phyloP scores from a whole-genome alignment of 495 filamentous ascomycete species.

The Annulohypoxylon bovei region DNA sequence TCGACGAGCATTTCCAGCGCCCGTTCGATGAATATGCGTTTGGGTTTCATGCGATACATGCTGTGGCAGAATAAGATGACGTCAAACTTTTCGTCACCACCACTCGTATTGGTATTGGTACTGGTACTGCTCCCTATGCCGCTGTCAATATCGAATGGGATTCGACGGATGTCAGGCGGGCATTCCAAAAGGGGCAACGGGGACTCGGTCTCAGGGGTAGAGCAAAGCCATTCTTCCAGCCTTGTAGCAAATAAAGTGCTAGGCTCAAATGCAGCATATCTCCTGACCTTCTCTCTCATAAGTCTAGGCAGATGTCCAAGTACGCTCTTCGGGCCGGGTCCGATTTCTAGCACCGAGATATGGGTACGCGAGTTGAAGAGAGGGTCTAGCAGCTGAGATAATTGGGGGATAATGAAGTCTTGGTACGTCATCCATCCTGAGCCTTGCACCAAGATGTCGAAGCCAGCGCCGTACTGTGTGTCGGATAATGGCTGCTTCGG shows the following conservation, averaged over 20 bases:
- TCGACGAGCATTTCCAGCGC: slow-evolving; percentile 63
- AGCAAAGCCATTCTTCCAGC: slow-evolving; percentile 60
- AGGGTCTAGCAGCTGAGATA: slow-evolving; percentile 58
- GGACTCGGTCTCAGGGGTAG: slow-evolving; percentile 48
- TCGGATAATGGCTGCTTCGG: slow-evolving; percentile 61
- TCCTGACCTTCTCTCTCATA: slow-evolving; percentile 59
- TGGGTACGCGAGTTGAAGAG: slow-evolving; percentile 58
- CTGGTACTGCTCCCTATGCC: slow-evolving; percentile 43
- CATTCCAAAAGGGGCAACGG: slow-evolving; percentile 61
- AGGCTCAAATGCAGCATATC: slow-evolving; percentile 67
- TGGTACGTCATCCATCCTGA: slow-evolving; percentile 60
- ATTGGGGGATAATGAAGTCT: slow-evolving; percentile 68
- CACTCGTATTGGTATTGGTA: slow-evolving; percentile 39
- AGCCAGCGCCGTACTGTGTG: slow-evolving; percentile 62
- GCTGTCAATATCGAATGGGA: slow-evolving; percentile 54
- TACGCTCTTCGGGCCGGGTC: slow-evolving; percentile 67
- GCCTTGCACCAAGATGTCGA: slow-evolving; percentile 58
- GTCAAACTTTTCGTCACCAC: slow-evolving; percentile 60
- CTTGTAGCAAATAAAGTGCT: slow-evolving; percentile 60
- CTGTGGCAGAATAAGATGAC: slow-evolving; percentile 71
- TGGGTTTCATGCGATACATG: slow-evolving; percentile 69
- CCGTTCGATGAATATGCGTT: slow-evolving; percentile 57
- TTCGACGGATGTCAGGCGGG: slow-evolving; percentile 55
- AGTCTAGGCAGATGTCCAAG: slow-evolving; percentile 60
- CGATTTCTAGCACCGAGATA: slow-evolving; percentile 69